phyloP scores from a whole-genome alignment of 768 basidiomycete species.

The Leccinum uliginosum region DNA sequence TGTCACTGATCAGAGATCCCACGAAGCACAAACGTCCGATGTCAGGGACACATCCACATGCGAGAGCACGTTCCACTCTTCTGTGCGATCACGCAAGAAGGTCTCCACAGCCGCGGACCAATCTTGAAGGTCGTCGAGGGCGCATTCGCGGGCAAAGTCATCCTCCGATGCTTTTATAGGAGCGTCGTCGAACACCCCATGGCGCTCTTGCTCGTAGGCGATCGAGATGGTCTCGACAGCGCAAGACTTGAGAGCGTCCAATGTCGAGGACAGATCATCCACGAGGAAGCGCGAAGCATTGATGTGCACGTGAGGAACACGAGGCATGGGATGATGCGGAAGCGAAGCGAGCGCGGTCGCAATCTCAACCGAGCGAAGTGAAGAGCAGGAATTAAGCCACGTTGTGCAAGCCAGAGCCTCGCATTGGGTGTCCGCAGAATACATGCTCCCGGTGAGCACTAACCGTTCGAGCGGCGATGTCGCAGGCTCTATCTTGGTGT shows the following conservation, averaged over 20 bases:
- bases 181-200: not conserved
- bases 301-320: constrained; percentile 20
- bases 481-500: constrained; percentile 17
- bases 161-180: constrained; percentile 1
- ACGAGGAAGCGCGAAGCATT: constrained; percentile 24
- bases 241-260: constrained; percentile 17
- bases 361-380: constrained; percentile 16
- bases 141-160: constrained; percentile 28
- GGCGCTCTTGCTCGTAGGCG: constrained; percentile 14
- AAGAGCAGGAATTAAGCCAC: constrained; percentile 25
- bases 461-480: constrained; percentile 15
- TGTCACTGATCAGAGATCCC: constrained; percentile 18
- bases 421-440: constrained; percentile 9
- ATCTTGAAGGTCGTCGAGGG: constrained; percentile 29
- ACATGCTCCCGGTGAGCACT: constrained; percentile 31
- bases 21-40: constrained; percentile 15
- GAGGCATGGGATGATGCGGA: constrained; percentile 1
- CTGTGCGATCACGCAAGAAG: constrained; percentile 16
- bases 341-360: constrained; percentile 23
- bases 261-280: constrained; percentile 21
- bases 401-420: constrained; percentile 23
- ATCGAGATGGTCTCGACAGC: constrained; percentile 21
- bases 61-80: constrained; percentile 16
- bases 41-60: constrained; percentile 17
- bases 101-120: constrained; percentile 21